Base-by-base conservation (phyloP, 768 basidiomycete species). In the Collybia sp. region DNA sequence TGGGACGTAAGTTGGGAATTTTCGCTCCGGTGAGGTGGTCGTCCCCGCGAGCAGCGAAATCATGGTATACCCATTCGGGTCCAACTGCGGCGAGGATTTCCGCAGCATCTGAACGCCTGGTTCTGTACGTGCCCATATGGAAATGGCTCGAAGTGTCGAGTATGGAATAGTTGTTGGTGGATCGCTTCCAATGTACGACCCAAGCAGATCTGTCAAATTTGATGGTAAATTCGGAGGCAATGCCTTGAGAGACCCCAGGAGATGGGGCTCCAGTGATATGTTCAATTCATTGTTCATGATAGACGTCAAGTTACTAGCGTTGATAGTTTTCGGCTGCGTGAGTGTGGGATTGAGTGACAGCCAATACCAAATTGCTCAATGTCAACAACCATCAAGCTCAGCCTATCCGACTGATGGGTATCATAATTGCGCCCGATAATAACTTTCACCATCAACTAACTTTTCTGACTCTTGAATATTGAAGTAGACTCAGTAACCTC, bases 41-140 rank as follows among this genome's bases (percentile, higher is more conserved):
- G 83, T 75, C 32, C 89, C 89, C 12, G 90, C 88, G 5, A 93
- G 77, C 31, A 93, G 69, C 15, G 87, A 67, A 33, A 89, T 66
- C 80, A 88, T 89, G 5, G 73, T 67, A 59, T 87, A 91, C 12
- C 75, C 68, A 16, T 66, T 64, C 4, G 79, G 66, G 47, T 80
- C 64, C 40, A 89, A 66, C 1, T 69, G 62, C 9, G 71, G 72
- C 5, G 62, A 63, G 41, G 64, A 56, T 39, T 67, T 65, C 31
- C 59, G 54, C 43, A 79, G 67, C 41, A 60, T 53, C 11, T 58
- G 51, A 31, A 53, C 58, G 6, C 80, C 86, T 39, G 65, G 63
- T 4, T 66, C 53, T 20, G 85, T 74, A 37, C 81, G 79, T 12
- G 83, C 64, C 89, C 89, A 92, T 61, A 70, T 70, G 0, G 88